A percentile compares a stretch with the other conserved stretches of the same genome.
phyloP scores from a whole-genome alignment of 768 basidiomycete genomes.

The Ephemerocybe angulata region DNA sequence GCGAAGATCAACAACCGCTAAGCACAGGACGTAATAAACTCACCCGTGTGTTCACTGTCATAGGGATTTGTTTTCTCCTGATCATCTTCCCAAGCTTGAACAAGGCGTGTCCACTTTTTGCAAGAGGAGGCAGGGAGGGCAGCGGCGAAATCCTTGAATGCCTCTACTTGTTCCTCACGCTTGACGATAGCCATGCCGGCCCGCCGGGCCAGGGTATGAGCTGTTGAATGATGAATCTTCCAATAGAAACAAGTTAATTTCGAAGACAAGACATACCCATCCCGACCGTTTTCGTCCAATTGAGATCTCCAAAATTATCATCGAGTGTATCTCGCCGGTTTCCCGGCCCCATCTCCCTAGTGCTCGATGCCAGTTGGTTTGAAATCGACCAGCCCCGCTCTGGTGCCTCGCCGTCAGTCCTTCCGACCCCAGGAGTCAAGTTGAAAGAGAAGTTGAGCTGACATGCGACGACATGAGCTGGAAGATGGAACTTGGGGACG shows the following conservation, averaged over 20 bases:
- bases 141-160: constrained; percentile 5
- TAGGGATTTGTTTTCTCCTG: not conserved
- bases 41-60: no score
- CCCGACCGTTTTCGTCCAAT: constrained; percentile 23
- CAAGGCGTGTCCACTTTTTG: constrained; percentile 16
- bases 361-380: constrained; percentile 25
- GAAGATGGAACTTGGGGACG: constrained; percentile 27
- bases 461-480: constrained; percentile 22
- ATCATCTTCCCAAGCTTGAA: constrained; percentile 23
- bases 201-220: constrained; percentile 8
- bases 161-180: not conserved
- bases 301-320: constrained; percentile 24
- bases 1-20: not conserved
- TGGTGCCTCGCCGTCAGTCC: constrained; percentile 33
- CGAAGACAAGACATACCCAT: constrained; percentile 11
- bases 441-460: constrained; percentile 23
- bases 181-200: not conserved
- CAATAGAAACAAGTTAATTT: not conserved
- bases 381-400: constrained; percentile 30
- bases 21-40: no score
- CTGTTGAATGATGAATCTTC: not conserved
- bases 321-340: constrained; percentile 24
- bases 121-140: constrained; percentile 2
- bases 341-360: constrained; percentile 36
- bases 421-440: constrained; percentile 19